Evolutionary conservation across 2,329 filamentous ascomycete species (phyloP).

Genomic region (Sporothrix globosa): DNA sequence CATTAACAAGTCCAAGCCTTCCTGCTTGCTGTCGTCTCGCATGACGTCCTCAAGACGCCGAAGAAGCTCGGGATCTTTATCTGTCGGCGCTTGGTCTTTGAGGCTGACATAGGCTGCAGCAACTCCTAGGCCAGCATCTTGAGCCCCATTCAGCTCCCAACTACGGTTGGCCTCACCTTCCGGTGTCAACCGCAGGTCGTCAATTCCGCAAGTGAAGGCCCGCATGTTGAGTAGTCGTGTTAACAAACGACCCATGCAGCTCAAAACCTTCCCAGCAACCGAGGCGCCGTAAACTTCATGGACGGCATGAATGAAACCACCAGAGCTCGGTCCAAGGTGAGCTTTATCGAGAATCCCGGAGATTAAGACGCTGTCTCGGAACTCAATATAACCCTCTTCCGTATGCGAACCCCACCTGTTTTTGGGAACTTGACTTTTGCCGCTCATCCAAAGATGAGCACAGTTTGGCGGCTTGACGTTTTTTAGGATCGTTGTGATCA

Average conservation of each 20-base stretch:
- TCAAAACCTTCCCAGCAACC: conserved; percentile 82
- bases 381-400: conserved; percentile 80
- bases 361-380: conserved; percentile 85
- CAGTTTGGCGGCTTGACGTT: conserved; percentile 83
- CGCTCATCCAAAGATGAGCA: conserved; percentile 75
- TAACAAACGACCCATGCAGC: conserved; percentile 83
- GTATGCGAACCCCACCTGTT: conserved; percentile 75
- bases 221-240: conserved; percentile 91
- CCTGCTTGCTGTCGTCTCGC: conserved; percentile 88
- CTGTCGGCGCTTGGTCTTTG: conserved; percentile 62
- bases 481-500: conserved; percentile 88
- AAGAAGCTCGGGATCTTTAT: conserved; percentile 70
- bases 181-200: conserved; percentile 84
- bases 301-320: conserved; percentile 86
- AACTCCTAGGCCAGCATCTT: conserved; percentile 73
- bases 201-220: conserved; percentile 95
- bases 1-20: conserved; percentile 84
- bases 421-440: conserved; percentile 76
- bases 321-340: conserved; percentile 84
- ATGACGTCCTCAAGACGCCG: conserved; percentile 84
- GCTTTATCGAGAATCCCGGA: conserved; percentile 94
- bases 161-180: conserved; percentile 74
- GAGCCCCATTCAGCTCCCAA: conserved; percentile 68
- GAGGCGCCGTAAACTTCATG: conserved; percentile 92
- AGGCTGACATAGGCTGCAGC: conserved; percentile 89